Conservation (phyloP, 371 early-diverging fungal genomes). For the Rhizopus sp. region DNA sequence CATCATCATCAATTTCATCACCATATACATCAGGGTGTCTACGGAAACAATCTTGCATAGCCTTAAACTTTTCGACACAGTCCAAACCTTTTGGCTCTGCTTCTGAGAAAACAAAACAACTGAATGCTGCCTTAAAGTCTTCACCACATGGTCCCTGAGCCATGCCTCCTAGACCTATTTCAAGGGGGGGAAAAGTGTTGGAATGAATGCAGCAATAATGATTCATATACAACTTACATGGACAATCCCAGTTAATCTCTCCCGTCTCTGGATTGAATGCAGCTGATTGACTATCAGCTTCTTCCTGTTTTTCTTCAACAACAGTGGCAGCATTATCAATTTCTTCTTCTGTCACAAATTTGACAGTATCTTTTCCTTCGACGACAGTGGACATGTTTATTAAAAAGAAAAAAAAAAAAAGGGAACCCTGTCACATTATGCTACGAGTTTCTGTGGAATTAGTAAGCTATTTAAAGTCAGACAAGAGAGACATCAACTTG, state of each 20-base stretch:
- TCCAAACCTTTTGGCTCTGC: constrained; percentile 89
- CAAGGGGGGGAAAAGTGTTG: background rate
- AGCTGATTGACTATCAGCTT: constrained; percentile 40
- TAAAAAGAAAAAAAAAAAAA: background rate
- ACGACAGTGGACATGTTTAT: constrained; percentile 23
- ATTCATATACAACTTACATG: constrained; percentile 60
- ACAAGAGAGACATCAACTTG: too few relatives aligned
- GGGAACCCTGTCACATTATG: background rate
- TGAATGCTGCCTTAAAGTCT: constrained; percentile 94
- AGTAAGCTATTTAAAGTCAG: too few relatives aligned
- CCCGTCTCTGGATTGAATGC: constrained; percentile 80
- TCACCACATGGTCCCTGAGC: constrained; percentile 96
- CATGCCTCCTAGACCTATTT: constrained; percentile 82
- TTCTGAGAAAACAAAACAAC: constrained; percentile 92
- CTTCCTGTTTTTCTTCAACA: constrained; percentile 20
- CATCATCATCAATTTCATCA: constrained; percentile 62
- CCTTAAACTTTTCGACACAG: constrained; percentile 80
- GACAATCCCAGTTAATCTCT: constrained; percentile 99
- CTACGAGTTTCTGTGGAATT: too few relatives aligned
- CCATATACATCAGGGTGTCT: constrained; percentile 80
- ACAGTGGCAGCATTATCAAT: constrained; percentile 27
- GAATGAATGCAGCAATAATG: background rate
- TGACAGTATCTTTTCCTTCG: constrained; percentile 41
- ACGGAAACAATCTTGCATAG: constrained; percentile 88
- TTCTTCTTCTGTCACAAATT: constrained; percentile 45